phyloP scores from a whole-genome alignment of 495 filamentous ascomycete species.

The Clavariopsis aquatica region DNA sequence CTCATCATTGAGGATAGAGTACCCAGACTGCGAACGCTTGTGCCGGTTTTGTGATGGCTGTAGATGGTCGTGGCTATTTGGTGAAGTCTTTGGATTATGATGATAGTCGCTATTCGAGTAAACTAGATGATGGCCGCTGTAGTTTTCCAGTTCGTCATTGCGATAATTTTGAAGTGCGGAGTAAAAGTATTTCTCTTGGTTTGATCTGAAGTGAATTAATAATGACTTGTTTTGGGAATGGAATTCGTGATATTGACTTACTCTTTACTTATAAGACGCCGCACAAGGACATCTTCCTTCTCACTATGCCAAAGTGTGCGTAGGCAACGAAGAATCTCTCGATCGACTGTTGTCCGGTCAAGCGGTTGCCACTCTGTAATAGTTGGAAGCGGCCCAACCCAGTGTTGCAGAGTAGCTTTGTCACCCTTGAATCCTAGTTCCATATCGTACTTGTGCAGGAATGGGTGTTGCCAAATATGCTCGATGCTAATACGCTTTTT shows the following conservation, averaged over 20 bases:
- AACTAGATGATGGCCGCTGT: slow-evolving; percentile 62
- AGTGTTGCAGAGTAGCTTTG: slow-evolving; percentile 50
- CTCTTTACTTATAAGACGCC: slow-evolving; percentile 66
- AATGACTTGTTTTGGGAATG: background rate
- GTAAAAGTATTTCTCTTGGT: slow-evolving; percentile 91
- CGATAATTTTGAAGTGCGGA: slow-evolving; percentile 75
- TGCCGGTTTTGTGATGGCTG: slow-evolving; percentile 47
- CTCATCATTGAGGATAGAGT: slow-evolving; percentile 68
- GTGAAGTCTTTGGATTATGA: slow-evolving; percentile 66
- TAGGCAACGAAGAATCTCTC: slow-evolving; percentile 77
- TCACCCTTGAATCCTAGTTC: slow-evolving; percentile 40
- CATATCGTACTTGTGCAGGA: slow-evolving; percentile 74
- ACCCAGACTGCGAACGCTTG: slow-evolving; percentile 62
- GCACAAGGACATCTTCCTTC: slow-evolving; percentile 66
- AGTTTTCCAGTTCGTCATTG: slow-evolving; percentile 82
- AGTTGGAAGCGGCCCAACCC: slow-evolving; percentile 57
- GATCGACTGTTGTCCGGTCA: slow-evolving; percentile 64
- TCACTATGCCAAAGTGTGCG: slow-evolving; percentile 85
- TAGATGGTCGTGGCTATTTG: slow-evolving; percentile 47
- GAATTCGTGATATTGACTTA: slow-evolving; percentile 49
- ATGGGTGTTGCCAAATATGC: slow-evolving; percentile 79
- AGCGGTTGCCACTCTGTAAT: slow-evolving; percentile 56
- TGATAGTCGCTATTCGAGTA: slow-evolving; percentile 89
- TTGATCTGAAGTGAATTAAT: slow-evolving; percentile 57
- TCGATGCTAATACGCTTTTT: slow-evolving; percentile 71